Base-by-base conservation (phyloP, 805 yeast species). In the Nakazawaea holstii region DNA sequence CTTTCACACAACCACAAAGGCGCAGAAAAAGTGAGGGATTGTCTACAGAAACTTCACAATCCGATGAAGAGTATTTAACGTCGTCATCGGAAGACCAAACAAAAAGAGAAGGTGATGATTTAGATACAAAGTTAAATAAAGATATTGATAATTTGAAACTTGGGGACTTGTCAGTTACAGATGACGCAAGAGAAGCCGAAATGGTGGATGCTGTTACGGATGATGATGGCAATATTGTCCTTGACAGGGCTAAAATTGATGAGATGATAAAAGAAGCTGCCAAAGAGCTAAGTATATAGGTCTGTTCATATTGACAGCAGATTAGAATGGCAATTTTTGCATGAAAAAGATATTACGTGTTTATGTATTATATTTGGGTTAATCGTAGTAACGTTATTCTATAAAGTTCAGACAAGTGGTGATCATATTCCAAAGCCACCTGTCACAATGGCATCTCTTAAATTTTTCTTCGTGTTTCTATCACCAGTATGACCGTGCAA, bases 1-100 rank as follows among this genome's bases (percentile, higher is more conserved):
- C 80, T 48, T 55, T 55, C 41, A 50, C 48, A 39, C 27, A 24
- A 10, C 41, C 15, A 29, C 46, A 39, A 42, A 24, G 30, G 46
- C 26, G 17, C 26, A 15, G n/a, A 13, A 9, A 10, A 17, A 26
- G 15, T 11, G 39, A 10, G 2, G 26, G 13, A 10, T 3, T 13
- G 1, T 24, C 26, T 4, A 37, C 24, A 13, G 38, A 39, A 14
- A 33, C 44, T 5, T 14, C 35, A 30, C 28, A 20, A 14, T 13
- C 38, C 13, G 17, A 7, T 6, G 43, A 44, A 3, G 42, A 37
- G 33, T 27, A 24, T 7, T 29, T n/a, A 27, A 38, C 31, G 17
- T 17, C n/a, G 37, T 38, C 27, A 40, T 15, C 17, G 4, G 31
- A 20, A 39, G 24, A 20, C 24, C 37, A 24, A 41, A 40, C 35